These are phyloP conservation scores for Hydnomerulius pinastri DNA, from an alignment of 768 basidiomycete genomes.

Conservation along the genomic window DNA sequence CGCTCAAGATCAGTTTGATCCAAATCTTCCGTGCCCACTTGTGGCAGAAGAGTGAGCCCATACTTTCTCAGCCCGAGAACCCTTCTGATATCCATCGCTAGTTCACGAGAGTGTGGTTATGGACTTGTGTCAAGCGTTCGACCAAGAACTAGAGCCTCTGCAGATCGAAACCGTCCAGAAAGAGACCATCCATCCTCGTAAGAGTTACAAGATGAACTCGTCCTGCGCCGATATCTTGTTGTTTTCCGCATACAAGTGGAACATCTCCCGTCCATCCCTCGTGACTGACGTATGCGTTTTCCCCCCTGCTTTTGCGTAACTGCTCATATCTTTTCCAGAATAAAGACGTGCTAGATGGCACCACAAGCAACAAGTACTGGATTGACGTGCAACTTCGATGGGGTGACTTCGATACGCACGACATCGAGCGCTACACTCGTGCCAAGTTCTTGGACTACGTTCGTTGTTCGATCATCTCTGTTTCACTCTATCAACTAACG, in stretches of 20 bases:
- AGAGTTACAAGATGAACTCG: conserved; percentile 99
- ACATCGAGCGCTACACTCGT: conserved; percentile 97
- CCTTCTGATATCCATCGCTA: conserved; percentile 28
- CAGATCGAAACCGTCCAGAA: conserved; percentile 99
- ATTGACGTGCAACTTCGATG: conserved; percentile 93
- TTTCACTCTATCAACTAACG: conserved; percentile 5
- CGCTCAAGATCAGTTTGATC: conserved; percentile 97
- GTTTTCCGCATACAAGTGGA: conserved; percentile 98
- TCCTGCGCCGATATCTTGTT: conserved; percentile 98
- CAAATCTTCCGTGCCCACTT: conserved; percentile 99
- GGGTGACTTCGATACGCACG: conserved; percentile 99
- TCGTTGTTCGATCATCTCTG: conserved; percentile 23
- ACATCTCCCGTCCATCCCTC: conserved; percentile 93
- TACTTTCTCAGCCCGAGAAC: conserved; percentile 17
- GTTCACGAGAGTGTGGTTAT: conserved; percentile 92
- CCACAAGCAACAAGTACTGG: conserved; percentile 99
- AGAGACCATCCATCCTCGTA: conserved; percentile 98
- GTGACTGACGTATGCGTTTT: conserved; percentile 79
- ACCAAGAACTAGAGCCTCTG: conserved; percentile 96
- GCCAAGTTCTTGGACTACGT: conserved; percentile 99
- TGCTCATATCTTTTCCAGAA: conserved; percentile 45
- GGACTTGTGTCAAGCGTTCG: conserved; percentile 98
- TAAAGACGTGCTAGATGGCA: conserved; percentile 97
- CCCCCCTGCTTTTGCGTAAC: background rate
- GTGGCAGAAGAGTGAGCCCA: conserved; percentile 93